Conservation (phyloP, 441 rosid species). For the Oxalis stricta region DNA sequence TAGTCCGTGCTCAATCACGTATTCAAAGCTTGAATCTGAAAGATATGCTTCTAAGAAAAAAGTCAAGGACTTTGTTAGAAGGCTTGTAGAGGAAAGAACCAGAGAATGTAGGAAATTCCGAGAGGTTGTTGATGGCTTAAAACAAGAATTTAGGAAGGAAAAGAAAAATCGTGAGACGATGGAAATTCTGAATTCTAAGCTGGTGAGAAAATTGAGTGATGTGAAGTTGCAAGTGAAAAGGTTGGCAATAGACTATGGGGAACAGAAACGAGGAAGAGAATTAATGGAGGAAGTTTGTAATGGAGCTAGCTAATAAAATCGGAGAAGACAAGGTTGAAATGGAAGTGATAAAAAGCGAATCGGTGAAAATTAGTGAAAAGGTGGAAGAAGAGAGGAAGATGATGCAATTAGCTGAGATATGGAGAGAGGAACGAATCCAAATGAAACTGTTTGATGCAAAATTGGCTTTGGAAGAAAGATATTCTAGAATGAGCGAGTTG, state of each 20-base stretch:
- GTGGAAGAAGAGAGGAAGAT: slow-evolving; percentile 53
- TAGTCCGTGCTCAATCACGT: slow-evolving; percentile 27
- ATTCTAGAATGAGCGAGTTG: slow-evolving; percentile 35
- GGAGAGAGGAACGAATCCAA: slow-evolving; percentile 72
- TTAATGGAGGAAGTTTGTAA: slow-evolving; percentile 44
- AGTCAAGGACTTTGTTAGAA: slow-evolving; percentile 20
- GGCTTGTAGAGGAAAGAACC: slow-evolving; percentile 20
- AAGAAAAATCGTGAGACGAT: slow-evolving; percentile 19
- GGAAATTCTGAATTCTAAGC: slow-evolving; percentile 32
- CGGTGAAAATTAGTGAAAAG: slow-evolving; percentile 21
- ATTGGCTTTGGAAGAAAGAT: slow-evolving; percentile 43
- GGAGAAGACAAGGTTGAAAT: slow-evolving; percentile 27
- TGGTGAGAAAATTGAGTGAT: slow-evolving; percentile 30
- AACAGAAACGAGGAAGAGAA: slow-evolving; percentile 28
- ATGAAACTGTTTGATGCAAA: slow-evolving; percentile 57
- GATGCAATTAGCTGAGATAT: slow-evolving; percentile 51
- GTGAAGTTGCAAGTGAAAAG: slow-evolving; percentile 21
- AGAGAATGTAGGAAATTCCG: slow-evolving; percentile 11
- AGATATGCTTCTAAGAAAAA: slow-evolving; percentile 13
- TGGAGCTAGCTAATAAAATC: slow-evolving; percentile 34
- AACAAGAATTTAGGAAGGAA: slow-evolving; percentile 28
- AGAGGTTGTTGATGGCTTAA: slow-evolving; percentile 23
- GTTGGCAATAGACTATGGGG: slow-evolving; percentile 17
- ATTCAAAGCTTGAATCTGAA: slow-evolving; percentile 33
- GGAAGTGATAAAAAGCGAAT: slow-evolving; percentile 29